Conservation (phyloP, 2,329 filamentous ascomycete genomes). For the Arthrobotrys megalospora region DNA sequence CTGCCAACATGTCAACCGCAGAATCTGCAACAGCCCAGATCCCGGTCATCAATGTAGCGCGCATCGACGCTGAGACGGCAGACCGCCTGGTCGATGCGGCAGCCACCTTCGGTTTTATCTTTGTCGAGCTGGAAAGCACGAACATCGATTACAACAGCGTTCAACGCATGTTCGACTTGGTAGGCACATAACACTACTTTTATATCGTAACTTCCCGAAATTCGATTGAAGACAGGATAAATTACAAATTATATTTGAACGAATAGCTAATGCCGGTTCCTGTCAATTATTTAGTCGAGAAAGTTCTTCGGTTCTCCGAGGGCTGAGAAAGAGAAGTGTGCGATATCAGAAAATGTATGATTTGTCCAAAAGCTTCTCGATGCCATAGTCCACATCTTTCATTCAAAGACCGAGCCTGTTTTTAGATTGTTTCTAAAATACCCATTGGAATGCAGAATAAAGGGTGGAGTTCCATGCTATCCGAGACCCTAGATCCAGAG, state of each 20-base stretch:
- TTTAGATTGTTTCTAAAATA: neutral
- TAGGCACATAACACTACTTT: constrained; percentile 67
- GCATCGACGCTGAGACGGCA: constrained; percentile 73
- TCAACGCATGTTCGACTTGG: constrained; percentile 80
- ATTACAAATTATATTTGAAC: neutral
- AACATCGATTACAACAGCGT: constrained; percentile 79
- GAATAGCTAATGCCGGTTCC: neutral
- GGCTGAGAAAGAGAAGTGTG: constrained; percentile 81
- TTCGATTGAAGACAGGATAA: neutral
- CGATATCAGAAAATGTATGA: constrained; percentile 76
- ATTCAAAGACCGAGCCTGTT: too few species aligned
- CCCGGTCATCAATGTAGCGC: constrained; percentile 86
- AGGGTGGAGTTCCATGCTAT: constrained; percentile 90
- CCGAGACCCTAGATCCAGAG: constrained; percentile 87
- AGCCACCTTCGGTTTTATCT: constrained; percentile 87
- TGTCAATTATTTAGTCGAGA: constrained; percentile 72
- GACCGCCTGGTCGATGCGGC: constrained; percentile 84
- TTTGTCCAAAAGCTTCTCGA: constrained; percentile 12
- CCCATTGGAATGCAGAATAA: constrained; percentile 74
- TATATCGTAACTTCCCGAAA: neutral
- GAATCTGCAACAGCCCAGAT: constrained; percentile 69
- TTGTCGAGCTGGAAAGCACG: constrained; percentile 81
- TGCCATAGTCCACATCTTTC: too few species aligned
- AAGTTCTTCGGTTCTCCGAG: constrained; percentile 80
- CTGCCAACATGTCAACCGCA: constrained; percentile 35